phyloP scores from a whole-genome alignment of 345 rosid genomes.

The Euphorbia pulcherrima region DNA sequence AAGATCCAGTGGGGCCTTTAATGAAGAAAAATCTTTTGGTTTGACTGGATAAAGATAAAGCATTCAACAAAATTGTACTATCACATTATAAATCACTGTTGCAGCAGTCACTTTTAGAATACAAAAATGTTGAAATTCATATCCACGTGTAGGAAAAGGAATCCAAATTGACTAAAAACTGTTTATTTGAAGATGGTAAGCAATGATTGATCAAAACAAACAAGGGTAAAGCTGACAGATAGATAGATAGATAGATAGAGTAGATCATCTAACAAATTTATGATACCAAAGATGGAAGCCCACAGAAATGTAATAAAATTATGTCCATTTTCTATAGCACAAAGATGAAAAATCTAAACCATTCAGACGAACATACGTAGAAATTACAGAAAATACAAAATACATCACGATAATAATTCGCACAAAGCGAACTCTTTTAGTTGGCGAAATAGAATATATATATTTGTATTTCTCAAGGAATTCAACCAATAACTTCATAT shows the following conservation, averaged over 20 bases:
- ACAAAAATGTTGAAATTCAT: slow-evolving; percentile 7
- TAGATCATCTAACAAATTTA: not conserved
- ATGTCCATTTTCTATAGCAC: not conserved
- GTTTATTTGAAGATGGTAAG: not conserved
- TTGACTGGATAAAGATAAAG: slow-evolving; percentile 1
- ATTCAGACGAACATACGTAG: not conserved
- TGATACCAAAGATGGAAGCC: not conserved
- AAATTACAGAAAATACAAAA: not conserved
- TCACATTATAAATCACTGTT: slow-evolving; percentile 1
- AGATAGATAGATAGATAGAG: not conserved
- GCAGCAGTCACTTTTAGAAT: slow-evolving; percentile 9
- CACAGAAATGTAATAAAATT: not conserved
- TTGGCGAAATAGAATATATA: no score
- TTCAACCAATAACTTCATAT: no score
- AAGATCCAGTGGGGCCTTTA: slow-evolving; percentile 18
- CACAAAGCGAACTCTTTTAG: not conserved
- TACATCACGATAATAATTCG: slow-evolving; percentile 10
- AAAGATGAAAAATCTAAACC: no score
- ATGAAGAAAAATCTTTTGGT: slow-evolving; percentile 16
- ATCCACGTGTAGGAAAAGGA: not conserved
- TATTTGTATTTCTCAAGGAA: no score
- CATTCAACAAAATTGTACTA: slow-evolving; percentile 15
- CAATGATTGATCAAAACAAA: no score
- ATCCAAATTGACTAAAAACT: not conserved
- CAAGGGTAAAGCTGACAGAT: no score